Conservation (phyloP, 495 filamentous ascomycete genomes). For the Tuber indicum region DNA sequence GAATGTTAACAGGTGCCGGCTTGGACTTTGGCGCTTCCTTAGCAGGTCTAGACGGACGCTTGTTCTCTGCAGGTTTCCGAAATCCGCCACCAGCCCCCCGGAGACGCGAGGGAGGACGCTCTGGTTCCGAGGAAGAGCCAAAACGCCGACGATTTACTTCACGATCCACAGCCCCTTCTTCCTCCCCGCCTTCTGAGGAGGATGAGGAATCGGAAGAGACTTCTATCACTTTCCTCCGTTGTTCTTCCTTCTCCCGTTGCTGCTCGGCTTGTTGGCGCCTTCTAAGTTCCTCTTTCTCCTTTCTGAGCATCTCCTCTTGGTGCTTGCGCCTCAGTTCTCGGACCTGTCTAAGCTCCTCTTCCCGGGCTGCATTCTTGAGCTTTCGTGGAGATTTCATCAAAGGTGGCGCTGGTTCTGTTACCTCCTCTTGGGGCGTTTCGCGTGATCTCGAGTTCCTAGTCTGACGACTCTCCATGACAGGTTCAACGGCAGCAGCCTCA, state of each 20-base stretch:
- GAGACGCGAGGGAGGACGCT: slow-evolving; percentile 38
- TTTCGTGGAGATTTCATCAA: slow-evolving; percentile 4
- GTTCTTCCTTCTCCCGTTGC: slow-evolving; percentile 26
- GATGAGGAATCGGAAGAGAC: background rate
- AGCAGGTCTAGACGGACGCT: slow-evolving; percentile 25
- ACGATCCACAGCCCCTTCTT: slow-evolving; percentile 21
- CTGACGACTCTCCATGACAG: slow-evolving; percentile 9
- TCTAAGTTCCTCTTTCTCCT: slow-evolving; percentile 36
- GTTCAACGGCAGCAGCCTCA: slow-evolving; percentile 2
- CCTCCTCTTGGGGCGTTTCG: slow-evolving; percentile 16
- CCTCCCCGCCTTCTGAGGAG: slow-evolving; percentile 24
- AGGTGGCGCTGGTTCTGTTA: slow-evolving; percentile 9
- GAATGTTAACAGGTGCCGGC: slow-evolving; percentile 34
- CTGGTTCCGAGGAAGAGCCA: slow-evolving; percentile 30
- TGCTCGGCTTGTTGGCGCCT: slow-evolving; percentile 38
- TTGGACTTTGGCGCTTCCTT: slow-evolving; percentile 32
- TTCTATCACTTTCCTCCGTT: slow-evolving; percentile 14
- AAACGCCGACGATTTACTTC: slow-evolving; percentile 15
- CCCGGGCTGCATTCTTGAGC: slow-evolving; percentile 1
- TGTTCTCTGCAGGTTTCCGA: slow-evolving; percentile 26
- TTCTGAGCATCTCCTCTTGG: slow-evolving; percentile 30
- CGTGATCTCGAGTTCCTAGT: slow-evolving; percentile 30
- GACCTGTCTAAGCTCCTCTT: slow-evolving; percentile 31
- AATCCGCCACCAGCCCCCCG: slow-evolving; percentile 30
- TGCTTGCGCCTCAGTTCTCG: slow-evolving; percentile 27